These are phyloP conservation scores for Chlorella sp. DNA, from an alignment of 139 green algal genomes.

Conservation along the genomic window DNA sequence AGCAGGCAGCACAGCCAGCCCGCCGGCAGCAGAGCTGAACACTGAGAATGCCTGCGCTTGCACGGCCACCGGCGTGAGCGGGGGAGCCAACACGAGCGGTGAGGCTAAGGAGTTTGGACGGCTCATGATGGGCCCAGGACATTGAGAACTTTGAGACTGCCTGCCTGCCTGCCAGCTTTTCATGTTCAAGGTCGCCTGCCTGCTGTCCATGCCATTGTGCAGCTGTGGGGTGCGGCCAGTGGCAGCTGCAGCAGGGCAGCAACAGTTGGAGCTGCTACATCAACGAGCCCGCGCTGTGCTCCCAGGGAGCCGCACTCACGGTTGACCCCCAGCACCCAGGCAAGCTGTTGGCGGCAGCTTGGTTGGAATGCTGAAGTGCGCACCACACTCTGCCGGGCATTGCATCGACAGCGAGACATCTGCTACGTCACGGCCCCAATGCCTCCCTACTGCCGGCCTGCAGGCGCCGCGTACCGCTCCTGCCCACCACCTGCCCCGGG, in stretches of 20 bases:
- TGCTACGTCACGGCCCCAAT: not conserved
- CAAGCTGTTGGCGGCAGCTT: too few species aligned
- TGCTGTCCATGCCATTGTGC: not conserved
- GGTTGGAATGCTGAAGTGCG: too few species aligned
- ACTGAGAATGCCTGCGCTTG: not conserved
- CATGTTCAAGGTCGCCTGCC: too few species aligned
- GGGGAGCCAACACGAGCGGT: slow-evolving; percentile 11
- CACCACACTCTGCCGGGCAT: too few species aligned
- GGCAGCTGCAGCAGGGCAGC: not conserved
- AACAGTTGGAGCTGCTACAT: slow-evolving; percentile 7
- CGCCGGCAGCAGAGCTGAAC: not conserved
- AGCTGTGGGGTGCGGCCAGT: slow-evolving; percentile 7
- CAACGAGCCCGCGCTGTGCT: slow-evolving; percentile 6
- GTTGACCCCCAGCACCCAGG: not conserved
- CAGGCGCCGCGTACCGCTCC: slow-evolving; percentile 9
- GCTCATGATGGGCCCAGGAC: too few species aligned
- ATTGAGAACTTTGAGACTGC: too few species aligned
- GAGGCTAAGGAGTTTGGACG: too few species aligned
- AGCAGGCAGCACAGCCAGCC: too few species aligned
- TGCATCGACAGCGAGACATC: too few species aligned
- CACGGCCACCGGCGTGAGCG: not conserved
- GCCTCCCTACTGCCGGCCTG: not conserved
- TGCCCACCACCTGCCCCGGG: not conserved
- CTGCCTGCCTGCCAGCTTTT: too few species aligned
- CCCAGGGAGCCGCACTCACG: not conserved